A percentile compares a stretch with the other conserved stretches of the same genome.
phyloP scores from a whole-genome alignment of 305 asterid genomes.

The Salvia sclarea region DNA sequence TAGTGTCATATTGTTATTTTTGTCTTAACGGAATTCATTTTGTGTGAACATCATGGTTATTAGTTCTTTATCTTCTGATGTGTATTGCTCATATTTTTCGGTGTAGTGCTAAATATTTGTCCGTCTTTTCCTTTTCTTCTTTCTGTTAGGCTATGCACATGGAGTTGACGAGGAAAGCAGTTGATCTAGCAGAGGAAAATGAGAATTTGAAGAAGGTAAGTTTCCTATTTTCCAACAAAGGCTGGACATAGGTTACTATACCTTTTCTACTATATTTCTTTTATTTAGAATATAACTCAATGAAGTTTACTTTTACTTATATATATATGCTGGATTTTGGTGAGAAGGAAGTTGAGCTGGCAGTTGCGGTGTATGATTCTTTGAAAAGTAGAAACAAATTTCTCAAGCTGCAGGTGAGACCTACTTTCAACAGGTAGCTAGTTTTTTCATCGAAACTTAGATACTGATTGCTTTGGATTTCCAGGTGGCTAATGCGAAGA shows the following conservation, averaged over 20 bases:
- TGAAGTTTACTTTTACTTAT: background rate
- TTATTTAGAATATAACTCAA: background rate
- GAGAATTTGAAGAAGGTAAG: conserved; percentile 54
- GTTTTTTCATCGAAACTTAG: background rate
- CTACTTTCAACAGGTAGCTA: background rate
- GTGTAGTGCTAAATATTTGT: background rate
- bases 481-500: conserved; percentile 41
- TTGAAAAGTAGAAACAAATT: conserved; percentile 44
- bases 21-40: background rate
- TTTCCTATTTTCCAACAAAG: background rate
- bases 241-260: background rate
- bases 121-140: background rate
- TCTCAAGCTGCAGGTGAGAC: conserved; percentile 50
- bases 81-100: background rate
- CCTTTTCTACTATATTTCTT: background rate
- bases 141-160: conserved; percentile 48
- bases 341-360: conserved; percentile 59
- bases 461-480: background rate
- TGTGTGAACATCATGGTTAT: background rate
- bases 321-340: conserved; percentile 4
- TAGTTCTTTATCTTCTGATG: background rate
- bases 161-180: conserved; percentile 49
- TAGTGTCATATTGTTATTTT: background rate
- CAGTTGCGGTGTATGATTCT: conserved; percentile 37
- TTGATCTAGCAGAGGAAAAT: conserved; percentile 49